Evolutionary conservation across 2,329 filamentous ascomycete species (phyloP), one percentile per base, ranked within the genome.

Genomic region (Penicillium sp.): DNA sequence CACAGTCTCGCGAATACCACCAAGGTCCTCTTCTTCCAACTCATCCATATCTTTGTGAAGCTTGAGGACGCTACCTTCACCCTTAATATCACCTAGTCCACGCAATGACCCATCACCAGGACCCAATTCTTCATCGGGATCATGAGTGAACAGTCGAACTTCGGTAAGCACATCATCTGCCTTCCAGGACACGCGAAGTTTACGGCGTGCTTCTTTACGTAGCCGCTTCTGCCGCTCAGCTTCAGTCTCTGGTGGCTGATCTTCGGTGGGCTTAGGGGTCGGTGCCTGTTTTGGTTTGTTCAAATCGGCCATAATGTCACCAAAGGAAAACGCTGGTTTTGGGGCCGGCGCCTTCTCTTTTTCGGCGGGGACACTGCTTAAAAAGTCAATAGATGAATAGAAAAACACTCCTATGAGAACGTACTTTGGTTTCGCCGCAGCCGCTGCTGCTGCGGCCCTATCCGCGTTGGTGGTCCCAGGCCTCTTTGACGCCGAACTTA

Each of bases 121-220:
- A 13, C 77, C 78, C 48, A 80, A 66, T 55, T 85, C 81, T 63
- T 85, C 82, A 9, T 83, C 80, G 0, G 80, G 81, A 56, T 84
- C 80, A 62, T 83, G 81, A 22, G 76, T 79, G 63, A 85, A 85
- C 41, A 80, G 74, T 38, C 77, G 75, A 46, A 83, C 73, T 56
- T 80, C 72, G 3, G 79, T 79, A 11, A 86, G 72, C 25, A 74
- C 71, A 14, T 77, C 73, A 53, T 82, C 80, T 0, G 77, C 74
- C 53, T 80, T 83, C 75, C 81, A 86, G 7, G 72, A 75, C 4
- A 86, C 82, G 16, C 80, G 79, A 28, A 85, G 64, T 55, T 80
- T 81, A 33, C 81, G 76, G 30, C 82, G 76, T 41, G 76, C 74
- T 61, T 85, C 82, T 56, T 84, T 85, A 8, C 80, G 75, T 2